phyloP scores from a whole-genome alignment of 139 green algal species.

The Chlorella vulgaris region DNA sequence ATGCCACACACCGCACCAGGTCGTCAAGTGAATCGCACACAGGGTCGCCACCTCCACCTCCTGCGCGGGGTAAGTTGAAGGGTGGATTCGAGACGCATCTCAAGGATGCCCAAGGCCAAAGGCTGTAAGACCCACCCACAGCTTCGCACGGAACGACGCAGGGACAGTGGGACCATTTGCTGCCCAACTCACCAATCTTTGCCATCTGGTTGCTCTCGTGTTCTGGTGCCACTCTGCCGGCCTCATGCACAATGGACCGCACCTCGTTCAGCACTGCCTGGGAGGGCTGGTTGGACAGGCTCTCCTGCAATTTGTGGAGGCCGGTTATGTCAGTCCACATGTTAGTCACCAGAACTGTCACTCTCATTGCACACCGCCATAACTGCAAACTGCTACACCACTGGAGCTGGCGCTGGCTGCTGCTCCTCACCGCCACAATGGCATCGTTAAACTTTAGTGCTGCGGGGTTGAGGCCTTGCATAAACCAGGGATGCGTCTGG shows the following conservation, averaged over 20 bases:
- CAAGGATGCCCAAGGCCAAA: background rate
- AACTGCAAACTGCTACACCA: too few relatives aligned
- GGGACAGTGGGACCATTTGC: background rate
- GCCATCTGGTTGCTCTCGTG: background rate
- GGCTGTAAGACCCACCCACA: background rate
- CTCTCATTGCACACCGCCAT: background rate
- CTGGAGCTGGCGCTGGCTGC: too few relatives aligned
- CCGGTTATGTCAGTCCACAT: too few relatives aligned
- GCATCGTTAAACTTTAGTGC: constrained; percentile 43
- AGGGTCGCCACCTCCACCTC: background rate
- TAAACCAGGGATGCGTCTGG: constrained; percentile 52
- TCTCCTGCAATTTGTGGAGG: background rate
- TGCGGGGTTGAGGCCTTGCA: constrained; percentile 17
- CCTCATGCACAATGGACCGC: constrained; percentile 10
- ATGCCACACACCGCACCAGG: background rate
- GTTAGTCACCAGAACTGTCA: background rate
- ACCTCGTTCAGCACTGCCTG: constrained; percentile 12
- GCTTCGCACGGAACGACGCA: background rate
- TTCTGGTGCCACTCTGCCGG: background rate
- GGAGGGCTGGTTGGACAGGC: constrained; percentile 20
- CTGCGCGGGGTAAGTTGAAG: background rate
- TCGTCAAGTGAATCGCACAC: background rate
- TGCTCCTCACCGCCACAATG: constrained; percentile 19
- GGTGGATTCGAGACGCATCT: too few relatives aligned
- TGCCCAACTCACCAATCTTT: background rate